Conservation (phyloP, 1,284 basidiomycete species). For the Cutaneotrichosporon sp. region DNA sequence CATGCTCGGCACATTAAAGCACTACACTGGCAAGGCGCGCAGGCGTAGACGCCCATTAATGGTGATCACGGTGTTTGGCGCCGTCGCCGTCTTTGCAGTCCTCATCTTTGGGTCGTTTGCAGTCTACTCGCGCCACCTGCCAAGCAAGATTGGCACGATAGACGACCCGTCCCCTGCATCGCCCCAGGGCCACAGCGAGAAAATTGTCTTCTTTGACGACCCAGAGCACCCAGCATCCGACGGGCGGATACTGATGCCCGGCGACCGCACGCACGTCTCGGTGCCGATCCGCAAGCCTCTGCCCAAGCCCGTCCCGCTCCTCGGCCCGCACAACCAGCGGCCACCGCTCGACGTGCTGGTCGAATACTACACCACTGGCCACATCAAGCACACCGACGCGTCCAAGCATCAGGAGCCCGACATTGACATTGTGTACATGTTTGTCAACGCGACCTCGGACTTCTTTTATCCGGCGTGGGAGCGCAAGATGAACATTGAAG, state of each 20-base stretch:
- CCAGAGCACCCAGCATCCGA: neutral
- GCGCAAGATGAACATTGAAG: slow-evolving; percentile 22
- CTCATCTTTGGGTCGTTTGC: slow-evolving; percentile 1
- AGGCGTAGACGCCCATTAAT: slow-evolving; percentile 3
- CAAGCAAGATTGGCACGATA: neutral
- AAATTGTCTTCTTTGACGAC: neutral
- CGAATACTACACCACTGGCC: slow-evolving; percentile 20
- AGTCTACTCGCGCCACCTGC: neutral
- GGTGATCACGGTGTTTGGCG: neutral
- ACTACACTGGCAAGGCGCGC: neutral
- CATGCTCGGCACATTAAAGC: neutral
- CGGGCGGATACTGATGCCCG: neutral
- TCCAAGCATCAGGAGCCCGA: neutral
- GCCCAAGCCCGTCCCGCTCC: slow-evolving; percentile 4
- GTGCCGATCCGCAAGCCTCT: slow-evolving; percentile 7
- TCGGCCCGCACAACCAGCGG: slow-evolving; percentile 15
- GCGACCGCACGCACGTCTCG: slow-evolving; percentile 19
- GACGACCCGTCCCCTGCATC: neutral
- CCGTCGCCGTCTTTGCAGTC: neutral
- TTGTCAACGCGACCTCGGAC: slow-evolving; percentile 33
- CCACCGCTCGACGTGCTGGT: slow-evolving; percentile 15
- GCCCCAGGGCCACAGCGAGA: neutral
- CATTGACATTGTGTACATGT: slow-evolving; percentile 39
- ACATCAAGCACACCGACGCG: neutral
- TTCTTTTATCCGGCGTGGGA: slow-evolving; percentile 25